These are phyloP conservation scores for Telfairia occidentalis DNA, from an alignment of 331 rosid species.

Conservation along the genomic window DNA sequence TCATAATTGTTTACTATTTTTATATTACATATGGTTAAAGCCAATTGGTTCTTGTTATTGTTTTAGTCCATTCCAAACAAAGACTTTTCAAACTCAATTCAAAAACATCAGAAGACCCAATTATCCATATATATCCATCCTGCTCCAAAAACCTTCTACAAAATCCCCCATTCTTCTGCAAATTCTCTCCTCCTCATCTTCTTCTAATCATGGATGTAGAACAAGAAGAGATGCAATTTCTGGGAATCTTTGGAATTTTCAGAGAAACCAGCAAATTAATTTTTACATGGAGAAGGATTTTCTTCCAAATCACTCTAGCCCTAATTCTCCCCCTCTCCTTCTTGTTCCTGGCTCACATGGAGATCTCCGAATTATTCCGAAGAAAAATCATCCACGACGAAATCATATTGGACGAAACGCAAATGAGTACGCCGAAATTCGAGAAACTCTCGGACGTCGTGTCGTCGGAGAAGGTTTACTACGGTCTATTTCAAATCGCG, in stretches of 20 bases:
- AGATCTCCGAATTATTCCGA: not conserved
- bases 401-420: not conserved
- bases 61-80: conserved; percentile 3
- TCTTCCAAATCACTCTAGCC: conserved; percentile 16
- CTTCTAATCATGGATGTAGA: conserved; percentile 10
- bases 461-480: not conserved
- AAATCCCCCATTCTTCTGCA: not conserved
- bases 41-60: not conserved
- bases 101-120: not conserved
- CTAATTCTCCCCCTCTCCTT: conserved; percentile 12
- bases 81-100: conserved; percentile 9
- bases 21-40: not conserved
- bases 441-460: not conserved
- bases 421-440: not conserved
- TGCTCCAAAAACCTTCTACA: not conserved
- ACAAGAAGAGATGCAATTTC: conserved; percentile 16
- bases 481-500: not conserved
- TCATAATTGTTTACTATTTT: not conserved
- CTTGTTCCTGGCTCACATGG: conserved; percentile 10
- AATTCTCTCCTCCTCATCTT: not conserved
- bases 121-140: not conserved
- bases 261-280: conserved; percentile 7
- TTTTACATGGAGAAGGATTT: conserved; percentile 9
- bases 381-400: conserved; percentile 1
- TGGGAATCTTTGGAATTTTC: conserved; percentile 13